Evolutionary conservation across 2,329 filamentous ascomycete genomes (phyloP), one percentile per base, ranked within the genome.

Genomic region (Sclerotinia minor): DNA sequence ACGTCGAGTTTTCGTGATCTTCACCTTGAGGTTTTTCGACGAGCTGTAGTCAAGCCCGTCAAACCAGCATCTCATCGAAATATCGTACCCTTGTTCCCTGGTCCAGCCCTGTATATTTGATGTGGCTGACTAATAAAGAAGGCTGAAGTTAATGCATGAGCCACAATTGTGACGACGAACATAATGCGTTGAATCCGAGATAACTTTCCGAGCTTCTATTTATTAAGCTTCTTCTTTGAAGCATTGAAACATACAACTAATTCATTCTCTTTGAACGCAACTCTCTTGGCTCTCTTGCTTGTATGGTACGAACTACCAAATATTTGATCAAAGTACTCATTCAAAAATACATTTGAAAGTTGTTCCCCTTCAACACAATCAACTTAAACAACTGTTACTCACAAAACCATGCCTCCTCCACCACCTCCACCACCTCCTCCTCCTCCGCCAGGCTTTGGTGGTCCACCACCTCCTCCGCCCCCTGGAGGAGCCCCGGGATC

Each of bases 361-460:
- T 21, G n/a, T 41, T 38, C 17, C 19, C 11, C 32, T 8, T 38
- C 15, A 19, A 63, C 21, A 32, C n/a, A 19, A 66, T 38, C 15
- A 19, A 63, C 21, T 50, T n/a, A 19, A 60, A 50, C n/a, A 50
- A 50, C 44, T 49, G 44, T 60, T 59, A 38, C 35, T 32, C 64
- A 66, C 53, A 54, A 50, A 49, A 66, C 35, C 53, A 81, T 82
- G 79, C 80, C 81, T 74, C 85, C 85, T 64, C 85, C 88, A 58
- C 89, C 89, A 65, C 90, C 90, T 3, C 90, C 90, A 15, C 90
- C 90, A 1, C 91, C 90, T 45, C 63, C 63, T n/a, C 64, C 64
- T 24, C 63, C 63, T 24, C 63, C 63, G 15, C 50, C 45, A 19
- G 59, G 59, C 9, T 54, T 65, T n/a, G 63, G 63, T 1, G 63